phyloP scores from a whole-genome alignment of 1,284 basidiomycete genomes.

The Earliella scabrosa region DNA sequence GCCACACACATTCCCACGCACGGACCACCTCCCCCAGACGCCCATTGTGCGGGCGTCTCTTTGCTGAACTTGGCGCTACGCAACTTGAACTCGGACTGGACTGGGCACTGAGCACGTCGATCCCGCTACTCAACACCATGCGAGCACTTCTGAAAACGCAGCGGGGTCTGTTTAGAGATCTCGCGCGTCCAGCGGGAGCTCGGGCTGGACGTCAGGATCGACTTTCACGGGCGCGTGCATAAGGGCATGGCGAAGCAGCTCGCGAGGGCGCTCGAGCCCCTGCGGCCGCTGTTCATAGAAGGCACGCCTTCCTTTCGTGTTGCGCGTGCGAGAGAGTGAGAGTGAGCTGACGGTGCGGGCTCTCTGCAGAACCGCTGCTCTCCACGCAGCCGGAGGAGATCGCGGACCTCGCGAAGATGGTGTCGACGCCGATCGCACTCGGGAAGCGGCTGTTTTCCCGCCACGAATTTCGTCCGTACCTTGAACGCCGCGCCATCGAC shows the following conservation, averaged over 20 bases:
- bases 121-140: too few relatives aligned
- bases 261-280: conserved; percentile 66
- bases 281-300: conserved; percentile 76
- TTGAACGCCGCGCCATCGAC: conserved; percentile 71
- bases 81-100: too few relatives aligned
- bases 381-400: conserved; percentile 72
- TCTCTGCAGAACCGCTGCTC: conserved; percentile 64
- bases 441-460: conserved; percentile 76
- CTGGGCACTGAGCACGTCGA: too few relatives aligned
- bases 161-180: too few relatives aligned
- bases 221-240: conserved; percentile 70
- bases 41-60: neutral
- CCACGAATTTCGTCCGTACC: conserved; percentile 72
- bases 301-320: conserved; percentile 34
- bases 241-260: conserved; percentile 82
- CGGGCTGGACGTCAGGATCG: conserved; percentile 69
- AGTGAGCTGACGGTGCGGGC: too few relatives aligned
- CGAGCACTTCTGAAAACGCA: too few relatives aligned
- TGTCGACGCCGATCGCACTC: conserved; percentile 72
- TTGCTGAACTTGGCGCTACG: too few relatives aligned
- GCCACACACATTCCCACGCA: conserved; percentile 30
- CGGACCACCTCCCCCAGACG: conserved; percentile 23
- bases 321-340: neutral
- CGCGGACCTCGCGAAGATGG: conserved; percentile 62
- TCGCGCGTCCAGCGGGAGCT: too few relatives aligned